A percentile compares a stretch with the other conserved stretches of the same genome.
phyloP scores from a whole-genome alignment of 345 rosid species.

The Erysimum cheiranthoides region DNA sequence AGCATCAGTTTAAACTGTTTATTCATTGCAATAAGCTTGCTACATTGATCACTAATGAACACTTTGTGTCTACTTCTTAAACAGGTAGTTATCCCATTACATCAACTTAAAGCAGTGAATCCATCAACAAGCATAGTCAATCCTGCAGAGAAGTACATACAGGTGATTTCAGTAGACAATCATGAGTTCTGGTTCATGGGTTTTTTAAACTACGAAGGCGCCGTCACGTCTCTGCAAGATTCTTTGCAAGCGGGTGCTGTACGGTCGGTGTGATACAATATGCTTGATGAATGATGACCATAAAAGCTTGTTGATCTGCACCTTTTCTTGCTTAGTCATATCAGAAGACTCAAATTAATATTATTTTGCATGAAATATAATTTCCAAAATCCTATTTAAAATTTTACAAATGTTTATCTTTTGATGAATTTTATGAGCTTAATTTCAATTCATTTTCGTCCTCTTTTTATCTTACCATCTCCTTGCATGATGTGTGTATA shows the following conservation, averaged over 20 bases:
- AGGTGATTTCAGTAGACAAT: slow-evolving; percentile 60
- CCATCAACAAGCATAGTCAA: slow-evolving; percentile 69
- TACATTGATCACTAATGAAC: not conserved
- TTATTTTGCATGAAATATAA: too few species aligned
- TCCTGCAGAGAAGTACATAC: slow-evolving; percentile 66
- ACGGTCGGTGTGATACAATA: slow-evolving; percentile 45
- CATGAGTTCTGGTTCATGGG: slow-evolving; percentile 84
- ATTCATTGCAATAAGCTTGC: not conserved
- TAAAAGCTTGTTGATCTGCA: not conserved
- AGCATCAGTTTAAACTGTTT: not conserved
- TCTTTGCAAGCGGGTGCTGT: slow-evolving; percentile 42
- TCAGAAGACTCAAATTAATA: not conserved
- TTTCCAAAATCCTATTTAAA: too few species aligned
- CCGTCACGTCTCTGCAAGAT: slow-evolving; percentile 51
- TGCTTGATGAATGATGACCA: not conserved
- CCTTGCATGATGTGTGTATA: not conserved
- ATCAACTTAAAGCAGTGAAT: slow-evolving; percentile 66
- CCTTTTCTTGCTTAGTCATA: not conserved
- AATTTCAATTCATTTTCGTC: not conserved
- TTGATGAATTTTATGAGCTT: not conserved
- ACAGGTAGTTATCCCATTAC: slow-evolving; percentile 72
- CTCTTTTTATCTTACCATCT: not conserved
- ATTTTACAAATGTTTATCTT: not conserved
- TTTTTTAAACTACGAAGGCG: slow-evolving; percentile 60
- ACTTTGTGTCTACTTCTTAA: slow-evolving; percentile 31